Base-by-base conservation (phyloP, 768 basidiomycete species). In the Mycena rosella region DNA sequence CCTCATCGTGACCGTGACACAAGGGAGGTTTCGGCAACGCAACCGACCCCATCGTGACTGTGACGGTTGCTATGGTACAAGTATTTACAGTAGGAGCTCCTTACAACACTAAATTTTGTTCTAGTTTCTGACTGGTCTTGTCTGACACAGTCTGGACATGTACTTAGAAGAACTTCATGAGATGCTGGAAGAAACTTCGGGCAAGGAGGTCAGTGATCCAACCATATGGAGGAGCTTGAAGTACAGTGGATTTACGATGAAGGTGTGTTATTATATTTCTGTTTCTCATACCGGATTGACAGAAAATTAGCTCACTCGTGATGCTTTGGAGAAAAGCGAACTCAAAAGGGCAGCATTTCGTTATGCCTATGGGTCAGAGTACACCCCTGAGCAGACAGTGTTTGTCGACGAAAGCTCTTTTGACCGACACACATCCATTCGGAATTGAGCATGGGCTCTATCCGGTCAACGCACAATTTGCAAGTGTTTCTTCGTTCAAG, bases 361-460 rank as follows among this genome's bases (percentile, higher is more conserved):
- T 29, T 58, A 61, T 14, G 53, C n/a, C 18, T 63, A 57, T 52
- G 69, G 62, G n/a, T n/a, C 42, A 11, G 32, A 70, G n/a, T 75
- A 71, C 48, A 64, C 60, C 4, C 58, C 74, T n/a, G 72, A 75
- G 34, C 73, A 74, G 49, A 74, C 76, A 11, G 74, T 81, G 3
- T 81, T 81, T 59, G 72, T 80, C 1, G 81, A 83, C 57, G 81
- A 82, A 59, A 76, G 73, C 57, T 71, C 75, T 4, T 79, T 74
- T 67, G 77, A 80, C 60, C 70, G 74, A 3, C 67, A 63, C 13
- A 78, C 74, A 5, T 64, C 69, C 2, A 66, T 68, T 18, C 57
- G 75, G 7, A 55, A 59, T 22, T 60, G 40, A 14, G 79, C 71
- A 6, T 82, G 80, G 79, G 74, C n/a, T n/a, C n/a, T n/a, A n/a